Evolutionary conservation across 768 basidiomycete species (phyloP).

Genomic region (Hydnum rufescens): DNA sequence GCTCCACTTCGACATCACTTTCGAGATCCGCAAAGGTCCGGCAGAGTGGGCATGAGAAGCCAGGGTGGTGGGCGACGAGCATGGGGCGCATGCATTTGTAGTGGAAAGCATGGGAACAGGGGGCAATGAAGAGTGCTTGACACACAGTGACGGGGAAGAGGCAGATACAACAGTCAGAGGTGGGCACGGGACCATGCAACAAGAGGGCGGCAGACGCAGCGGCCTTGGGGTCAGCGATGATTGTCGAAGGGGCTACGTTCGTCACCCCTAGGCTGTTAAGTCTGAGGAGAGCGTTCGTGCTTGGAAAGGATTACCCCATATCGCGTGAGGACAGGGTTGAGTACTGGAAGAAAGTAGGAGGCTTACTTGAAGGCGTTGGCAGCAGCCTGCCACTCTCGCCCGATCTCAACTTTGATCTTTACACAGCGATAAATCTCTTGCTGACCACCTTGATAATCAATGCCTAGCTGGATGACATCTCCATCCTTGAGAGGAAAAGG

Average conservation of each 20-base stretch:
- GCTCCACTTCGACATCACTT: conserved; percentile 81
- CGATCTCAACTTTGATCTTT: conserved; percentile 83
- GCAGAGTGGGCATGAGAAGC: conserved; percentile 90
- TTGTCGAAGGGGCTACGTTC: not conserved
- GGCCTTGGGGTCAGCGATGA: not conserved
- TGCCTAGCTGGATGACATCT: conserved; percentile 84
- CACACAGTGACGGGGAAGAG: conserved; percentile 80
- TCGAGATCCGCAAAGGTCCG: conserved; percentile 89
- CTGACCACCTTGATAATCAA: conserved; percentile 92
- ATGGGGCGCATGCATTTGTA: conserved; percentile 94
- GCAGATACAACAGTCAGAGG: conserved; percentile 81
- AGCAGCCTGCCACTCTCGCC: conserved; percentile 74
- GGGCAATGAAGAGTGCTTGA: conserved; percentile 93
- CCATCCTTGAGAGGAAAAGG: conserved; percentile 75
- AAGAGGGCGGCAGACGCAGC: conserved; percentile 10
- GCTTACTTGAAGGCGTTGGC: conserved; percentile 84
- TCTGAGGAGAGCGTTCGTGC: not conserved
- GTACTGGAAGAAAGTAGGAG: not conserved
- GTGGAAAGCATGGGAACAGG: conserved; percentile 90
- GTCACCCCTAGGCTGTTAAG: not conserved
- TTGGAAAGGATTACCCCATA: not conserved
- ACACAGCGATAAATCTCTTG: conserved; percentile 96
- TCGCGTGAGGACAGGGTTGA: not conserved
- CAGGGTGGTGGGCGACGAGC: conserved; percentile 71
- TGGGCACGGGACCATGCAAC: conserved; percentile 6